phyloP scores from a whole-genome alignment of 164 flowering plant species.

The Cinnamomum chago region DNA sequence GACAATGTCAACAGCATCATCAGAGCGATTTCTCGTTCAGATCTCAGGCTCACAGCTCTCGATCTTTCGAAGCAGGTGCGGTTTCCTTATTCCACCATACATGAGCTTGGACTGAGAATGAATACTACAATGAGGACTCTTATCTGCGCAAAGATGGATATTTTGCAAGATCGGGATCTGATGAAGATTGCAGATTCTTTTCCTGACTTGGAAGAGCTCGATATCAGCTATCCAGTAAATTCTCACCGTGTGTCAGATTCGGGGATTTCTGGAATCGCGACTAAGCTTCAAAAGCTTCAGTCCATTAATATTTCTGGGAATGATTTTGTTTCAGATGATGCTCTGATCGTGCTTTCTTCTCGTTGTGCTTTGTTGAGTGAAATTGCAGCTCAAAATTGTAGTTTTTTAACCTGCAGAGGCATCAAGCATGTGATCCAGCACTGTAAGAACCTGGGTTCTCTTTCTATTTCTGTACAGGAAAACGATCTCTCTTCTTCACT shows the following conservation, averaged over 20 bases:
- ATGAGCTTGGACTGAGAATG: constrained; percentile 23
- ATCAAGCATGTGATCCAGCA: constrained; percentile 21
- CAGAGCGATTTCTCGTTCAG: constrained; percentile 23
- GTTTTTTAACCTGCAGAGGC: constrained; percentile 32
- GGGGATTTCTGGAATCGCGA: constrained; percentile 31
- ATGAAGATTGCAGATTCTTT: constrained; percentile 27
- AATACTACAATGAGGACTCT: constrained; percentile 27
- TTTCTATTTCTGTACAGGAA: constrained; percentile 26
- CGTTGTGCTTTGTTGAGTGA: constrained; percentile 35
- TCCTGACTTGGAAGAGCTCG: constrained; percentile 45
- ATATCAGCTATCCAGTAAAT: constrained; percentile 41
- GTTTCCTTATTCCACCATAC: constrained; percentile 29
- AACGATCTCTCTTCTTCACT: constrained; percentile 8
- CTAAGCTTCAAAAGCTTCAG: constrained; percentile 26
- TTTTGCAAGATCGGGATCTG: constrained; percentile 32
- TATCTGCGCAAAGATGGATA: constrained; percentile 23
- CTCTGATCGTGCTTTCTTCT: constrained; percentile 26
- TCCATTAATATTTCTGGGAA: constrained; percentile 51
- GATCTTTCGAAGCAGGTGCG: constrained; percentile 32
- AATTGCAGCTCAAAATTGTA: constrained; percentile 31
- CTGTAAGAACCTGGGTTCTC: constrained; percentile 26
- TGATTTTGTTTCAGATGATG: constrained; percentile 36
- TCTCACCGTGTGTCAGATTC: constrained; percentile 30
- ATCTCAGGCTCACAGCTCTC: constrained; percentile 30
- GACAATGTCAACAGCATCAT: constrained; percentile 23